A percentile compares a stretch with the other conserved stretches of the same genome.
Evolutionary conservation across 257 asterid species (phyloP).

Genomic region (Anisodus tanguticus): DNA sequence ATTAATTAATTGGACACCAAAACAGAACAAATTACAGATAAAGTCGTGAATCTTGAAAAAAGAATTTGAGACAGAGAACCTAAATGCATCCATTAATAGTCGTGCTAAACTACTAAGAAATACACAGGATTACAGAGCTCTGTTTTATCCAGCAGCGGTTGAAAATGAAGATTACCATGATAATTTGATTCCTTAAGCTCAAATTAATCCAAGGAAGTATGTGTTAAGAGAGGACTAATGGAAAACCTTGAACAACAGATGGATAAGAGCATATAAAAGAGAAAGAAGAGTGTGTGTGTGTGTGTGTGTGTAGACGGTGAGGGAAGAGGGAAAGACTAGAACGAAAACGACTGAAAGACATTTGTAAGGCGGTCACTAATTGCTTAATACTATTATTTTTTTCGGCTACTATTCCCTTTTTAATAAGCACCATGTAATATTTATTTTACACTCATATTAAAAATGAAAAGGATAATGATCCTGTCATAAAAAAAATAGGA

Average conservation of each 20-base stretch:
- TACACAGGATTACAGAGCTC: not conserved
- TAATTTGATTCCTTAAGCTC: not conserved
- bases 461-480: constrained; percentile 5
- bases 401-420: not conserved
- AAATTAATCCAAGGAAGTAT: not conserved
- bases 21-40: not conserved
- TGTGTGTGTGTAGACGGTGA: not conserved
- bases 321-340: not conserved
- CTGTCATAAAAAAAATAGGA: not conserved
- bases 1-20: constrained; percentile 4
- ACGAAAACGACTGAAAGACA: constrained; percentile 14
- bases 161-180: not conserved
- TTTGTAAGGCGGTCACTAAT: constrained; percentile 11
- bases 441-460: not conserved
- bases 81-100: not conserved
- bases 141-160: not conserved
- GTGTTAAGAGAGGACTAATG: not conserved
- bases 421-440: not conserved
- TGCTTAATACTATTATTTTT: not conserved
- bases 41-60: not conserved
- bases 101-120: not conserved
- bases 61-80: not conserved
- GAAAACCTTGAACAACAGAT: not conserved
- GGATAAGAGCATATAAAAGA: not conserved
- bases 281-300: not conserved